Conservation (phyloP, 805 yeast species). For the Ogataea pignaliae region DNA sequence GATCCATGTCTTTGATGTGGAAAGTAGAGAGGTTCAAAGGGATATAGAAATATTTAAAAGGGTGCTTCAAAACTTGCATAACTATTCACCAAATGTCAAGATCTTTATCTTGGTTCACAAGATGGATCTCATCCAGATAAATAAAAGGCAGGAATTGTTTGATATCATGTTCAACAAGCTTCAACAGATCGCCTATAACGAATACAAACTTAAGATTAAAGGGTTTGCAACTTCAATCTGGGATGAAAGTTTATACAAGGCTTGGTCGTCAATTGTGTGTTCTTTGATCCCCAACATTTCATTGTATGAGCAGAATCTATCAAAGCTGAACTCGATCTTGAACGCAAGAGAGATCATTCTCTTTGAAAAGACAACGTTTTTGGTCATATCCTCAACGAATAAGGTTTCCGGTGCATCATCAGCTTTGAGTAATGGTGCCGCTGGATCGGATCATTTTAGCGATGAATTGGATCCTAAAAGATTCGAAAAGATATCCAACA, state of each 20-base stretch:
- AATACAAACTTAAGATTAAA: constrained; percentile 56
- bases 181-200: constrained; percentile 61
- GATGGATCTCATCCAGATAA: constrained; percentile 91
- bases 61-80: constrained; percentile 74
- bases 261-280: constrained; percentile 96
- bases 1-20: constrained; percentile 95
- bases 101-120: constrained; percentile 90
- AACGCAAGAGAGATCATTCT: constrained; percentile 87
- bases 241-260: constrained; percentile 94
- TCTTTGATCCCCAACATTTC: constrained; percentile 90
- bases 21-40: constrained; percentile 82
- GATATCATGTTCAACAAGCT: constrained; percentile 79
- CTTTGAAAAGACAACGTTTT: constrained; percentile 89
- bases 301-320: constrained; percentile 68
- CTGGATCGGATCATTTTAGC: not conserved
- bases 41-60: constrained; percentile 89
- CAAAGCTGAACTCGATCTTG: constrained; percentile 65
- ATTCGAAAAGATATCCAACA: constrained; percentile 89
- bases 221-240: constrained; percentile 96
- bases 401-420: constrained; percentile 8
- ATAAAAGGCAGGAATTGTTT: constrained; percentile 79
- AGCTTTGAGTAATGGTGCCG: constrained; percentile 1
- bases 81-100: constrained; percentile 85
- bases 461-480: constrained; percentile 77
- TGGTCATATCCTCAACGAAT: constrained; percentile 66